Evolutionary conservation across 306 rosid species (phyloP), one percentile per base, ranked within the genome.

Genomic region (Parietaria judaica): DNA sequence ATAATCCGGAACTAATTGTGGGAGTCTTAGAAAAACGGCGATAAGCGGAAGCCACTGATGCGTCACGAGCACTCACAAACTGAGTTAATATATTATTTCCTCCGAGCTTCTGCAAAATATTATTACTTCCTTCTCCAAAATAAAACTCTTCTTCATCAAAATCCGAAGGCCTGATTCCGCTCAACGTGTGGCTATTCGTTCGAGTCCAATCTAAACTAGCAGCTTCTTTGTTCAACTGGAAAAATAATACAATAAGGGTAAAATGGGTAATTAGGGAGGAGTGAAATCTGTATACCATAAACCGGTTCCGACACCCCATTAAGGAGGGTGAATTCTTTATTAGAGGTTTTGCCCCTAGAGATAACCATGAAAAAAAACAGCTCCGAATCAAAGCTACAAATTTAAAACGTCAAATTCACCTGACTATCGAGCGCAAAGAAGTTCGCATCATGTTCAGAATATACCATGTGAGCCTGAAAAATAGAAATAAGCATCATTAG

Each of bases 131-230:
- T 13, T 84, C 86, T 51, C 72, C 72, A 34, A 55, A 51, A 64
- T 71, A 70, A 36, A 51, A 49, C 51, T 72, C 77, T 14, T 78
- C 91, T 8, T 80, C 90, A 60, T 70, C 61, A 74, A 64, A 60
- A 14, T 76, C 81, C 5, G 85, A 66, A 70, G 63, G 69, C 75
- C 70, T 74, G 44, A 78, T 63, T 63, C 89, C 85, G 56, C 78
- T 65, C 71, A 92, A 58, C n/a, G 95, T 88, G 74, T 80, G 84
- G 76, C 98, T 66, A 48, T 79, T 74, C 57, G 94, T 83, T 82
- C 81, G 86, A 14, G 94, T 88, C 98, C 98, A 92, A 74, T 92
- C 98, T 80, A 88, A 86, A 80, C 75, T 75, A 61, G 79, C 79
- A 67, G 95, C 95, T 77, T 92, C 96, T 75, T 80, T 76, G 79